Evolutionary conservation across 352 stramenopile species (phyloP).

Genomic region (Poterioochromonas sp.): DNA sequence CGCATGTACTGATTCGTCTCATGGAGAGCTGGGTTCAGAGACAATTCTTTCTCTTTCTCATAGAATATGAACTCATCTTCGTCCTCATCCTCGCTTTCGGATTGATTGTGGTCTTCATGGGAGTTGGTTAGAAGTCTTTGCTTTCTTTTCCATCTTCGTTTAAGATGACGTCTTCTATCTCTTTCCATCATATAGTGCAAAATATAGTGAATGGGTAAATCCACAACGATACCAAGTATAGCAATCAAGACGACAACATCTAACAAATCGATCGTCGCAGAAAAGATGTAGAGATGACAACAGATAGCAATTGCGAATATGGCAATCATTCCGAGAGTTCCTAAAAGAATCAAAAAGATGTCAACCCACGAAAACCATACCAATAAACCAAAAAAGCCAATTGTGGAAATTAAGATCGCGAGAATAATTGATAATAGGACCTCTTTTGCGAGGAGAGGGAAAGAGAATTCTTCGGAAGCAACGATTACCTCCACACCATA

Average conservation of each 20-base stretch:
- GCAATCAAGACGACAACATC: not conserved
- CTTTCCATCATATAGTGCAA: not conserved
- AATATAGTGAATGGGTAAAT: slow-evolving; percentile 4
- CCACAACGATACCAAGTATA: not conserved
- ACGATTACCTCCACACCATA: not conserved
- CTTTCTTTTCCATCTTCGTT: too few species aligned
- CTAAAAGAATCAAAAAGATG: not conserved
- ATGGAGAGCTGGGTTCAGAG: not conserved
- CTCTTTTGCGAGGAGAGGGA: not conserved
- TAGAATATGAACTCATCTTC: too few species aligned
- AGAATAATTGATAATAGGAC: not conserved
- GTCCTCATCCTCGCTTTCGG: too few species aligned
- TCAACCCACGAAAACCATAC: not conserved
- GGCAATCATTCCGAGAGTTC: not conserved
- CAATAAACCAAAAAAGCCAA: slow-evolving; percentile 13
- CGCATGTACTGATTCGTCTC: not conserved
- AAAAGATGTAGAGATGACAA: not conserved
- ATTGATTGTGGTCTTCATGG: too few species aligned
- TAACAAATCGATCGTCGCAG: not conserved
- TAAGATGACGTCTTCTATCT: too few species aligned
- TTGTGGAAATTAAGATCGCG: not conserved
- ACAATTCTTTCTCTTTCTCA: too few species aligned
- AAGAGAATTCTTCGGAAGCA: not conserved
- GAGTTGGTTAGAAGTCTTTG: too few species aligned
- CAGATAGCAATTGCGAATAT: not conserved